These are phyloP conservation scores for Talaromyces sp. DNA, from an alignment of 2,329 filamentous ascomycete species.

Conservation along the genomic window DNA sequence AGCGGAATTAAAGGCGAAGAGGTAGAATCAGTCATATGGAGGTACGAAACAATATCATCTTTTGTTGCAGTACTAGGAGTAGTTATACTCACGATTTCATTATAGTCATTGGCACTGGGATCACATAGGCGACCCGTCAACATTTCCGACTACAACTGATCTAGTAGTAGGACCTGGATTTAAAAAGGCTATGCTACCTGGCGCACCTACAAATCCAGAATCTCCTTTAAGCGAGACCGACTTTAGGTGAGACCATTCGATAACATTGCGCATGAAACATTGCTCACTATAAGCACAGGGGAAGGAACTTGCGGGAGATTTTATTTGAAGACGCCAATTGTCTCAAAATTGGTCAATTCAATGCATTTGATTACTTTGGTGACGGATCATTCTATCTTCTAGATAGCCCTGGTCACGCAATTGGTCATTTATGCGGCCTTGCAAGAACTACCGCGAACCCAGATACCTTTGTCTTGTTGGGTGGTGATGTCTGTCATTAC, in stretches of 20 bases:
- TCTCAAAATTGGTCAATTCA: slow-evolving; percentile 31
- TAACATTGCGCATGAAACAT: background rate
- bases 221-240: slow-evolving; percentile 45
- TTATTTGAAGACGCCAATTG: slow-evolving; percentile 11
- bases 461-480: slow-evolving; percentile 53
- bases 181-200: slow-evolving; percentile 45
- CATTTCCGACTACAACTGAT: slow-evolving; percentile 46
- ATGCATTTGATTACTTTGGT: slow-evolving; percentile 46
- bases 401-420: slow-evolving; percentile 36
- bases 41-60: background rate
- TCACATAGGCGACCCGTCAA: slow-evolving; percentile 48
- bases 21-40: slow-evolving; percentile 18
- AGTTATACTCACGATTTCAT: background rate
- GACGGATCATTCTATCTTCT: slow-evolving; percentile 49
- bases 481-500: slow-evolving; percentile 53
- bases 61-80: background rate
- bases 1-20: slow-evolving; percentile 15
- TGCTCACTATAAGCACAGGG: background rate
- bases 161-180: slow-evolving; percentile 55
- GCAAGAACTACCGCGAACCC: slow-evolving; percentile 44
- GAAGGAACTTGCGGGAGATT: slow-evolving; percentile 28
- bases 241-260: slow-evolving; percentile 17
- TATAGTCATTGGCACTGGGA: slow-evolving; percentile 38
- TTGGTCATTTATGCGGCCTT: slow-evolving; percentile 53
- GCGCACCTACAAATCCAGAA: slow-evolving; percentile 47